phyloP scores from a whole-genome alignment of 805 yeast genomes.

The Schizosaccharomyces octosporus region DNA sequence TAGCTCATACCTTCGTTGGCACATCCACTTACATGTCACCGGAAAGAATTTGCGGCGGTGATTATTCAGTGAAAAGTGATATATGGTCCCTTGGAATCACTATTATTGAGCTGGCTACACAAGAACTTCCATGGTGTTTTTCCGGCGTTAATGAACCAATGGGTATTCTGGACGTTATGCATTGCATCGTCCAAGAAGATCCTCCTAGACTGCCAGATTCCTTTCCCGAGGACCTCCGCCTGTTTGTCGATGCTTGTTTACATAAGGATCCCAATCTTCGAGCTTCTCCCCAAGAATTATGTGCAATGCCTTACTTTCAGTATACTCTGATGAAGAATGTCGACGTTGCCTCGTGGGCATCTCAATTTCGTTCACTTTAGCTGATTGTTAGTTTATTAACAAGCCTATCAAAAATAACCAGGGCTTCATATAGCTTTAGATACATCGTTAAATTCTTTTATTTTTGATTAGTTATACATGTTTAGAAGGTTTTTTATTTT shows the following conservation, averaged over 20 bases:
- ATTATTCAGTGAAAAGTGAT: slow-evolving; percentile 83
- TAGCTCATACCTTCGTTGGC: slow-evolving; percentile 95
- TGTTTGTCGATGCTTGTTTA: slow-evolving; percentile 1
- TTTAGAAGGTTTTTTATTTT: too few relatives aligned
- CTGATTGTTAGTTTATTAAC: too few relatives aligned
- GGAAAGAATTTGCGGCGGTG: slow-evolving; percentile 85
- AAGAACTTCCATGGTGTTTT: slow-evolving; percentile 41
- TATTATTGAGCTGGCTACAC: slow-evolving; percentile 70
- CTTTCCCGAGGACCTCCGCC: not conserved
- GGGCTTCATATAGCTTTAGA: too few relatives aligned
- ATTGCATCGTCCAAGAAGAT: slow-evolving; percentile 77
- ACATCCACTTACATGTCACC: slow-evolving; percentile 90
- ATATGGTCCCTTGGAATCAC: slow-evolving; percentile 91
- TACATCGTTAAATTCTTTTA: too few relatives aligned
- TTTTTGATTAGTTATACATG: too few relatives aligned
- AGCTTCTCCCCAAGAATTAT: not conserved
- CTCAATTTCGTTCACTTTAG: not conserved
- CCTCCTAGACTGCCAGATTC: slow-evolving; percentile 45
- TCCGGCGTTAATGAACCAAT: slow-evolving; percentile 17
- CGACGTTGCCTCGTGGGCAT: slow-evolving; percentile 1
- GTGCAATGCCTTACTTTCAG: not conserved
- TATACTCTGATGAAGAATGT: not conserved
- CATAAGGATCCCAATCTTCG: not conserved
- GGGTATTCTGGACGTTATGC: slow-evolving; percentile 73
- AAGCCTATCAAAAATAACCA: too few relatives aligned